Base-by-base conservation (phyloP, 306 rosid species). In the Malus fusca region DNA sequence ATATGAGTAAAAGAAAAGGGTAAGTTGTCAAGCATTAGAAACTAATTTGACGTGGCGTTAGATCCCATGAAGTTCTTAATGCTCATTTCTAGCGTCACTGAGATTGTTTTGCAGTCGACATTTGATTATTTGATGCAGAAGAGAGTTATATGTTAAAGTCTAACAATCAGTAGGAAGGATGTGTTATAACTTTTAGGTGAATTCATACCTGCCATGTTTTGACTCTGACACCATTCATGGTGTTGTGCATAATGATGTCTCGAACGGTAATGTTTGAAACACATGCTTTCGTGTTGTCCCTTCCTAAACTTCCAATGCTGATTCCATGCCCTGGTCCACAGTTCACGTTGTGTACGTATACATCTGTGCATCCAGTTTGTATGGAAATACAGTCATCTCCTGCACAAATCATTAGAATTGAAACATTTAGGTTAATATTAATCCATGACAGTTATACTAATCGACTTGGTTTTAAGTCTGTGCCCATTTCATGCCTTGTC, bases 291-390 rank as follows among this genome's bases (percentile, higher is more conserved):
- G 95, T 90, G 79, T 90, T 89, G 74, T 85, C 97, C 83, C 84
- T 90, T 68, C 98, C 98, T 44, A 95, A 87, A 83, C 98, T 26
- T 77, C 98, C 98, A 52, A 94, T 94, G 93, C 97, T 94, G 90
- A 93, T 93, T 79, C 98, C 98, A 56, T 95, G 98, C 59, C 98
- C 98, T 42, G 98, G 98, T 46, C 98, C 97, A 11, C 98, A 95
- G 76, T 95, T 85, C 72, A 95, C 91, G 22, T 90, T 92, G 82
- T 95, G 98, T 74, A 95, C 73, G 53, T 90, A 95, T 59, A 95
- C 84, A 11, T 95, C 90, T 58, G 97, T 84, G 82, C 98, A 90
- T 53, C 98, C 98, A 19, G 98, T 95, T 88, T 95, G 98, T 83
- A 92, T 95, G 1, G 98, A 92, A 82, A 95, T 48, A 68, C 98